Base-by-base conservation (phyloP, 352 stramenopile species). In the Pythium angustatum region DNA sequence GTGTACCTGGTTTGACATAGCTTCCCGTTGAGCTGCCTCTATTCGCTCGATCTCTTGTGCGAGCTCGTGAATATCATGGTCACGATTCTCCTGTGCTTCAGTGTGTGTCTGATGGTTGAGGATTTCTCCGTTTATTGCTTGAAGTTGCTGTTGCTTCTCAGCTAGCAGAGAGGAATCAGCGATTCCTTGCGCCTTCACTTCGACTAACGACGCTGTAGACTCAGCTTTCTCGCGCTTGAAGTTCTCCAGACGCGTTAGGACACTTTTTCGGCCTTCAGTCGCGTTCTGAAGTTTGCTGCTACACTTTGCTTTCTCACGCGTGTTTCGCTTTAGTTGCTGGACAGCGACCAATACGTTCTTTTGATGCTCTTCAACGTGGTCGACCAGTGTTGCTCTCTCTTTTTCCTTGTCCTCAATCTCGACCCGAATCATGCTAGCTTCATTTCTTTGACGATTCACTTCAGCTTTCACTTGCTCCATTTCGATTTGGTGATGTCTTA, bases 141-240 rank as follows among this genome's bases (percentile, higher is more conserved):
- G 15, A 58, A 8, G 1, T 19, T 5, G 2, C 22, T 19, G 4
- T 61, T 61, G 36, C 27, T 51, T 61, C 17, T 51, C 53, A 19
- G 19, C 19, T 27, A 55, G 30, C 7, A 28, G 2, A 2, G 19
- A 36, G 7, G 31, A 55, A 52, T 58, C 26, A 28, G 19, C n/a
- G 28, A 19, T 1, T 8, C 3, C 33, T 36, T 61, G 30, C n/a
- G 36, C 41, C 2, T 66, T 36, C 5, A 61, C 40, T 24, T 49
- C 24, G 14, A 21, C 28, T 15, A 41, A 12, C 6, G 30, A 1
- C n/a, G 30, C 38, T 11, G 11, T 31, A 34, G 19, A 2, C 1
- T 27, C 60, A 30, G 24, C 41, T 50, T 51, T 56, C 21, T 68
- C 60, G 12, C 26, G 41, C 15, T 28, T 30, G 21, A 62, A 59